These are phyloP conservation scores for Cryptococcus depauperatus DNA, from an alignment of 1,284 basidiomycete genomes.

Conservation along the genomic window DNA sequence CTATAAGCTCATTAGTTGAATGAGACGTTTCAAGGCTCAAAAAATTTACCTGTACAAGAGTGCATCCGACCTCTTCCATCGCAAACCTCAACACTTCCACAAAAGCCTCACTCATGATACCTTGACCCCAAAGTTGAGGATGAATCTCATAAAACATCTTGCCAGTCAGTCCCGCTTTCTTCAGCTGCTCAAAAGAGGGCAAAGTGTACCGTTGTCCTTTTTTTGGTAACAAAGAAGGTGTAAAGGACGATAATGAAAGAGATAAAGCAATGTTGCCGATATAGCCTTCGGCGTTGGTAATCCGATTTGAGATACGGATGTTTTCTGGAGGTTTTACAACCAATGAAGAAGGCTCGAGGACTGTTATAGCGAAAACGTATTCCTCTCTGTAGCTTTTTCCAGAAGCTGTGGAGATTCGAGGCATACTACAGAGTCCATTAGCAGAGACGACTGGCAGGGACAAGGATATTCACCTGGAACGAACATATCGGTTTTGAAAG, in stretches of 20 bases:
- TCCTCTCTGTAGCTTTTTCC: constrained; percentile 19
- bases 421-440: constrained; percentile 11
- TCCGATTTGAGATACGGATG: constrained; percentile 24
- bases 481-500: constrained; percentile 35
- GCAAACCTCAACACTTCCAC: constrained; percentile 39
- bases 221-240: constrained; percentile 12
- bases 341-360: constrained; percentile 19
- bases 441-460: background rate
- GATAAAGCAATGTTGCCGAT: constrained; percentile 38
- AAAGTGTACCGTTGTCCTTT: constrained; percentile 21
- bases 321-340: constrained; percentile 17
- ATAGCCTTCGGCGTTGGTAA: constrained; percentile 32
- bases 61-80: constrained; percentile 37
- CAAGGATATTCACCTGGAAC: constrained; percentile 14
- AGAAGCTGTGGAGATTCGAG: constrained; percentile 4
- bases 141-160: constrained; percentile 42
- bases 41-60: constrained; percentile 20
- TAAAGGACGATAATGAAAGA: constrained; percentile 7
- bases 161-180: constrained; percentile 18
- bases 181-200: constrained; percentile 18
- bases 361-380: constrained; percentile 39
- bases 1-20: constrained; percentile 6
- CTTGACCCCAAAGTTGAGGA: constrained; percentile 41
- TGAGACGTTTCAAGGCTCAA: background rate
- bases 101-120: constrained; percentile 40